Conservation (phyloP, 306 rosid genomes). For the Sophora flavescens region DNA sequence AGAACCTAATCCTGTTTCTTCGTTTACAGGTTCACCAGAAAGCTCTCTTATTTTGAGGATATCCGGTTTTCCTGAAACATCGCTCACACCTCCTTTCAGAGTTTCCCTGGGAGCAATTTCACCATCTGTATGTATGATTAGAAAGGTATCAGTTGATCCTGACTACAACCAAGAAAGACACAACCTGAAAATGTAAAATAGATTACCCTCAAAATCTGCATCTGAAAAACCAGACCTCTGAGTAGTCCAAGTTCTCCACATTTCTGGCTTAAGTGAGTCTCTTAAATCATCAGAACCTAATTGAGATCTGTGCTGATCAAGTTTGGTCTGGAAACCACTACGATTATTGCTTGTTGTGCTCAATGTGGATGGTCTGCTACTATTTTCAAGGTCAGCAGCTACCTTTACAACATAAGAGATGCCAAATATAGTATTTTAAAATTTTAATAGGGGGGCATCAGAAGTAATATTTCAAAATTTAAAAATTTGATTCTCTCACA, state of each 20-base stretch:
- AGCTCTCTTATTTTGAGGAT: slow-evolving; percentile 44
- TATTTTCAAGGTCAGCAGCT: slow-evolving; percentile 54
- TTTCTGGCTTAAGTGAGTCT: slow-evolving; percentile 58
- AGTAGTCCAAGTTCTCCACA: slow-evolving; percentile 75
- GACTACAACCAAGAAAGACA: slow-evolving; percentile 24
- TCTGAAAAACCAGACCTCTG: slow-evolving; percentile 65
- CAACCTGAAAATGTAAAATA: slow-evolving; percentile 12
- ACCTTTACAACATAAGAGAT: slow-evolving; percentile 67
- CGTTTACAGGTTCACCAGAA: slow-evolving; percentile 31
- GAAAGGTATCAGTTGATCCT: slow-evolving; percentile 41
- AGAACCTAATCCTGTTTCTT: slow-evolving; percentile 49
- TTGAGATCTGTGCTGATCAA: slow-evolving; percentile 49
- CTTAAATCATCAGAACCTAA: slow-evolving; percentile 47
- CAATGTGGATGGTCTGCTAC: slow-evolving; percentile 52
- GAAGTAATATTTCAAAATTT: slow-evolving; percentile 52
- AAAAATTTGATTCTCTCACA: slow-evolving; percentile 27
- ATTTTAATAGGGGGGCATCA: slow-evolving; percentile 33
- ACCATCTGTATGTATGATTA: slow-evolving; percentile 58
- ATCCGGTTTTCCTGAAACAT: slow-evolving; percentile 50
- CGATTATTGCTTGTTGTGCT: slow-evolving; percentile 42
- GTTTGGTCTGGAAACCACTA: slow-evolving; percentile 49
- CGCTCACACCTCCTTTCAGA: slow-evolving; percentile 42
- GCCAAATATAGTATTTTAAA: slow-evolving; percentile 56
- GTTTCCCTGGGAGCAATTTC: slow-evolving; percentile 59
- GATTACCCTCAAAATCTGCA: slow-evolving; percentile 71